A percentile compares a stretch with the other conserved stretches of the same genome.
phyloP scores from a whole-genome alignment of 371 early-diverging fungal species.

The Zychaea mexicana region DNA sequence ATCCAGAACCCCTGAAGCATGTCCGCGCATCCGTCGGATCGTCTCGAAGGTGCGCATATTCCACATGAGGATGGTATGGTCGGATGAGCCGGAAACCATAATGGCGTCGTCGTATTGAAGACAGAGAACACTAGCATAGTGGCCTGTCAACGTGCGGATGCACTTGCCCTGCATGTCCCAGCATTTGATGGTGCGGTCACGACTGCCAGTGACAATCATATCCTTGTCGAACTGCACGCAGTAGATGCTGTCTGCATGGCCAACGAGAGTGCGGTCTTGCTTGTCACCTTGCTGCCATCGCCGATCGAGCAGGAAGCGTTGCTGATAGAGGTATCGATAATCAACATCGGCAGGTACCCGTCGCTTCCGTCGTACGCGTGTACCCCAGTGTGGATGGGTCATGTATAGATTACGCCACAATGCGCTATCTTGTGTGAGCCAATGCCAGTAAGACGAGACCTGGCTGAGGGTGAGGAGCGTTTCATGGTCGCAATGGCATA shows the following conservation, averaged over 20 bases:
- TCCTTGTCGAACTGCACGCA: conserved; percentile 89
- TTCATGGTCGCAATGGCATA: conserved; percentile 19
- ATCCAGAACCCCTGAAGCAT: conserved; percentile 79
- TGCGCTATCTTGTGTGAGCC: conserved; percentile 13
- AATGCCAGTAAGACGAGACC: conserved; percentile 18
- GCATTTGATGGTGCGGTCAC: conserved; percentile 82
- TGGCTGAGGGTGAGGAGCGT: conserved; percentile 12
- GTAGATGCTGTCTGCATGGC: conserved; percentile 94
- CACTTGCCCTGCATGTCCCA: conserved; percentile 72
- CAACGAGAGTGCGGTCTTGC: conserved; percentile 43
- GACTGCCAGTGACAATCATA: conserved; percentile 88
- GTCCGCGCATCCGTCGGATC: conserved; percentile 46
- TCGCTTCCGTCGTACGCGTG: neutral
- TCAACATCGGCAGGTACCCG: neutral
- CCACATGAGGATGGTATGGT: conserved; percentile 90
- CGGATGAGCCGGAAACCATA: conserved; percentile 93
- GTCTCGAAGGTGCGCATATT: conserved; percentile 54
- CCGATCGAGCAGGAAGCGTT: conserved; percentile 14
- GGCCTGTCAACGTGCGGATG: conserved; percentile 78
- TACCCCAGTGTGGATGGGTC: conserved; percentile 11
- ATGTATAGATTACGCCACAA: conserved; percentile 24
- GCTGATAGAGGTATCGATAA: conserved; percentile 20
- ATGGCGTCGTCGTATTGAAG: conserved; percentile 80
- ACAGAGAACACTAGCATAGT: conserved; percentile 88
- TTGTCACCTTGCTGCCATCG: conserved; percentile 44